Percentiles rank a stretch among this genome's conserved stretches.
These are phyloP conservation scores for Vicia sativa DNA, from an alignment of 306 rosid genomes.

Conservation along the genomic window DNA sequence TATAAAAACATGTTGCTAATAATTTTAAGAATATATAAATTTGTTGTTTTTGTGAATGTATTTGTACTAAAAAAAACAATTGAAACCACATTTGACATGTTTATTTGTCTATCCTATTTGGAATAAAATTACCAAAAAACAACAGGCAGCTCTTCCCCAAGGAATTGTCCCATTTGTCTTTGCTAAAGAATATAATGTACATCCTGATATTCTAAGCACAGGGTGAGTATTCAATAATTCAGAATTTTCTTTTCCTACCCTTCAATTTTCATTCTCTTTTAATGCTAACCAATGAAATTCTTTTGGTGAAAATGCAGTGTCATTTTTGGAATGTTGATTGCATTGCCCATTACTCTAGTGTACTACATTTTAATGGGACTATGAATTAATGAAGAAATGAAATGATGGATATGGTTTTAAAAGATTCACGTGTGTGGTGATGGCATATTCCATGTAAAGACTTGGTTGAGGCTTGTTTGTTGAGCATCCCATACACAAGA, in stretches of 20 bases:
- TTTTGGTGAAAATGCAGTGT: slow-evolving; percentile 59
- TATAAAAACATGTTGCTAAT: not conserved
- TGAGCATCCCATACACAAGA: slow-evolving; percentile 22
- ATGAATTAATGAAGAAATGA: slow-evolving; percentile 41
- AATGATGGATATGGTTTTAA: slow-evolving; percentile 38
- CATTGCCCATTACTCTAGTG: slow-evolving; percentile 91
- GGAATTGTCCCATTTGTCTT: slow-evolving; percentile 99
- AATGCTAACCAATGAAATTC: slow-evolving; percentile 36
- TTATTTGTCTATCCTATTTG: slow-evolving; percentile 43
- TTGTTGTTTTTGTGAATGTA: slow-evolving; percentile 24
- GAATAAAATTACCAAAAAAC: slow-evolving; percentile 31
- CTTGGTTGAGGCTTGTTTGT: slow-evolving; percentile 37
- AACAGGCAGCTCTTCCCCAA: slow-evolving; percentile 98
- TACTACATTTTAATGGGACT: slow-evolving; percentile 93
- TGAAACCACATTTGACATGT: slow-evolving; percentile 48
- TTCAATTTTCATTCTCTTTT: slow-evolving; percentile 18
- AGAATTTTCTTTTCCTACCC: slow-evolving; percentile 23
- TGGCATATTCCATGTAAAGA: slow-evolving; percentile 36
- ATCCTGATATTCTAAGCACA: slow-evolving; percentile 98
- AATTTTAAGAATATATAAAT: not conserved
- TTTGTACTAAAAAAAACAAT: slow-evolving; percentile 44
- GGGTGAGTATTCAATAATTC: slow-evolving; percentile 53
- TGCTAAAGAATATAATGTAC: slow-evolving; percentile 94
- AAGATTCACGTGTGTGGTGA: slow-evolving; percentile 35
- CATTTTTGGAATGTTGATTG: slow-evolving; percentile 91